A percentile compares a stretch with the other conserved stretches of the same genome.
phyloP scores from a whole-genome alignment of 352 stramenopile species.

The Phytophthora cajani region DNA sequence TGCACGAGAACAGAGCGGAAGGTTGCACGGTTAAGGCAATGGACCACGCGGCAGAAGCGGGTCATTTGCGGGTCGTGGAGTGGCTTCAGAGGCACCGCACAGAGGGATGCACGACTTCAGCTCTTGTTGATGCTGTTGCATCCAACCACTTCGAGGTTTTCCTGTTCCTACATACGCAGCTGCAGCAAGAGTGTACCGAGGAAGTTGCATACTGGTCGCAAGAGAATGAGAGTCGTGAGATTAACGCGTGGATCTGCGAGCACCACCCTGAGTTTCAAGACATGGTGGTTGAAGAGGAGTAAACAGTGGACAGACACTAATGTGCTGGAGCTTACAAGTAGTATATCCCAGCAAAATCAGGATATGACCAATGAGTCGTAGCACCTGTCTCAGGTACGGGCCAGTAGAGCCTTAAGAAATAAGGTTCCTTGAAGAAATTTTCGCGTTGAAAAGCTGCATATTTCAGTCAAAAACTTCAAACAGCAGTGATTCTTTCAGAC shows the following conservation, averaged over 20 bases:
- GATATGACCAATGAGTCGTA: too few relatives aligned
- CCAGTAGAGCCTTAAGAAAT: too few relatives aligned
- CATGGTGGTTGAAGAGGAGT: background rate
- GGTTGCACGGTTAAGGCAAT: slow-evolving; percentile 3
- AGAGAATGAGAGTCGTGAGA: background rate
- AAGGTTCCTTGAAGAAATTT: too few relatives aligned
- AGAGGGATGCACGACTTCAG: background rate
- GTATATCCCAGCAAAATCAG: too few relatives aligned
- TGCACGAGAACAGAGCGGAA: slow-evolving; percentile 3
- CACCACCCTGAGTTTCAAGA: slow-evolving; percentile 7
- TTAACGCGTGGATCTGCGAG: slow-evolving; percentile 1
- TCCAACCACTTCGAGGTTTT: slow-evolving; percentile 9
- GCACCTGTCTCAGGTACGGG: too few relatives aligned
- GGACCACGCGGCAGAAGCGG: background rate
- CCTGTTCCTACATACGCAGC: slow-evolving; percentile 1
- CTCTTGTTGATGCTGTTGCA: background rate
- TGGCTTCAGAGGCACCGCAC: background rate
- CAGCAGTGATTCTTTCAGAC: too few relatives aligned
- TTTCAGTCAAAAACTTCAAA: too few relatives aligned
- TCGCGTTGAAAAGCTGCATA: too few relatives aligned
- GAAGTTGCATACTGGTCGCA: background rate
- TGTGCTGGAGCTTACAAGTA: background rate
- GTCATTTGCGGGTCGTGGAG: slow-evolving; percentile 1
- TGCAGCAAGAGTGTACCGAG: background rate
- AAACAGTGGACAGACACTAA: background rate